These are phyloP conservation scores for Acidomyces sp. DNA, from an alignment of 495 filamentous ascomycete species.

Conservation along the genomic window DNA sequence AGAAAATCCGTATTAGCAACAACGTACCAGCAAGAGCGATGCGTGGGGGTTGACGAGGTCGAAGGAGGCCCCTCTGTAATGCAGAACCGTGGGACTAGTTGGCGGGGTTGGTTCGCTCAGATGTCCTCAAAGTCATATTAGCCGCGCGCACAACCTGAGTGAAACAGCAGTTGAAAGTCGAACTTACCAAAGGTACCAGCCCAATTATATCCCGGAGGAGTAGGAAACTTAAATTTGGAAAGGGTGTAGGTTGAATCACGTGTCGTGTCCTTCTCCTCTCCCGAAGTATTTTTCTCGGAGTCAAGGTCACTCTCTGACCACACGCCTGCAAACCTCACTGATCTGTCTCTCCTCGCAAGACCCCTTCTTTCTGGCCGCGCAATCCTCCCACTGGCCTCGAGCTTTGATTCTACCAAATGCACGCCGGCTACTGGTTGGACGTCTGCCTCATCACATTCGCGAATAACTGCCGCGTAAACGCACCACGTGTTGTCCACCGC, in stretches of 20 bases:
- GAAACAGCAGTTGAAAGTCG: not conserved
- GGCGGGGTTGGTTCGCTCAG: slow-evolving; percentile 8
- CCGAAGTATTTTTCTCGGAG: not conserved
- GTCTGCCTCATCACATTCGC: not conserved
- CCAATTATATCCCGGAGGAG: slow-evolving; percentile 10
- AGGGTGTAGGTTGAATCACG: slow-evolving; percentile 11
- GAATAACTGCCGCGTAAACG: slow-evolving; percentile 16
- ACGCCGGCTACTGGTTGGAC: no score
- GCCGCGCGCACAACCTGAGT: not conserved
- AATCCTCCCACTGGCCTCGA: not conserved
- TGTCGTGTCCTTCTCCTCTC: slow-evolving; percentile 4
- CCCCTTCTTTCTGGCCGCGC: not conserved
- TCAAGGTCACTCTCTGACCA: not conserved
- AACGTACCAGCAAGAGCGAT: slow-evolving; percentile 14
- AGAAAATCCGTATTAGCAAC: not conserved
- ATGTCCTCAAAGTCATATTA: slow-evolving; percentile 6
- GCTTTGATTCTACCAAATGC: no score
- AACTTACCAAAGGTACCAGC: slow-evolving; percentile 15
- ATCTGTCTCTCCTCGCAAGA: not conserved
- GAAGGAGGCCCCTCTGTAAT: slow-evolving; percentile 19
- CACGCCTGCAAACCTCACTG: slow-evolving; percentile 10
- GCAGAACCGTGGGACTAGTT: slow-evolving; percentile 15
- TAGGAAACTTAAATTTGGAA: slow-evolving; percentile 18
- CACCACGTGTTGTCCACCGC: slow-evolving; percentile 3
- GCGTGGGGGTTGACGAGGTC: slow-evolving; percentile 20